Evolutionary conservation across 768 basidiomycete species (phyloP), one percentile per base, ranked within the genome.

Genomic region (Wakefieldia striispora): DNA sequence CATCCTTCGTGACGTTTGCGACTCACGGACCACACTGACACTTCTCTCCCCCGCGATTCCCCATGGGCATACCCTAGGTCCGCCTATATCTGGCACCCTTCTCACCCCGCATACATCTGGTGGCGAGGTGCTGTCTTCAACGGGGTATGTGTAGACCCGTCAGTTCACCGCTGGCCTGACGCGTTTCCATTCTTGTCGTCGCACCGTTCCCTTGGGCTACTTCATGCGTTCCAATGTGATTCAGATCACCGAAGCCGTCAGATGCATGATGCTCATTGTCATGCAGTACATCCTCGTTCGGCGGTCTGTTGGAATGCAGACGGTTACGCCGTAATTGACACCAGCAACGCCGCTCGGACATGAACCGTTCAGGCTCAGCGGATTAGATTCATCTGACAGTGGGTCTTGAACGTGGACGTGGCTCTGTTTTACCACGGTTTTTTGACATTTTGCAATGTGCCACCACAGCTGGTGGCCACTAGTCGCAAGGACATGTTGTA

Each of bases 31-130:
- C 35, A 26, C 29, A 6, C 24, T 12, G 13, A 19, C 1, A 4
- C 75, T 74, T 7, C 69, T 75, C 14, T n/a, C 14, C 7, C n/a
- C n/a, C n/a, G n/a, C n/a, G n/a, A n/a, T n/a, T n/a, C n/a, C n/a
- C n/a, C n/a, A n/a, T n/a, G n/a, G n/a, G n/a, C n/a, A n/a, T n/a
- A n/a, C n/a, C n/a, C 3, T 73, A 81, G n/a, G 82, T 10, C 77
- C 80, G 0, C 83, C 83, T 1, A 76, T 84, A 48, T 75, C 75
- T 27, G 83, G 83, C 0, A 76, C 80, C 4, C 64, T 84, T 23
- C 72, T 85, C 7, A 75, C 79, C 0, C 53, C 69, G 61, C 70
- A 0, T 82, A 76, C 49, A 57, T 76, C 6, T 85, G 83, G 83
- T 82, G 80, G 78, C 70, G 77, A 29, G 78, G 80, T 1, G 75